A percentile compares a stretch with the other conserved stretches of the same genome.
Evolutionary conservation across 208 protist species (phyloP).

Genomic region (Crithidia fasciculata): DNA sequence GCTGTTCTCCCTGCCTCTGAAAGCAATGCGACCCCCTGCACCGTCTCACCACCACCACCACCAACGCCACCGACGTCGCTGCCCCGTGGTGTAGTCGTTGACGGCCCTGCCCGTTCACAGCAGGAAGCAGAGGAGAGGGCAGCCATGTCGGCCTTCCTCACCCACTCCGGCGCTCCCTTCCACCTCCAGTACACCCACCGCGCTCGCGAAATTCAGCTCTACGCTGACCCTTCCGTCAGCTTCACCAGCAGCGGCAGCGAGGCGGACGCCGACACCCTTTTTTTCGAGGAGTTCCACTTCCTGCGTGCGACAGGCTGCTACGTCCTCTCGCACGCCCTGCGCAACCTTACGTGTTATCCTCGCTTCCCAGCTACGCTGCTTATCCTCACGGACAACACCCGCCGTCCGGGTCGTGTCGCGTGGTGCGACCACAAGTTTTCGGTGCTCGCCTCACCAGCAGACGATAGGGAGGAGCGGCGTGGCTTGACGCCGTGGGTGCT

Average conservation of each 20-base stretch:
- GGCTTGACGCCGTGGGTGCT: conserved; percentile 77
- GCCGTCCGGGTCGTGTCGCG: conserved; percentile 48
- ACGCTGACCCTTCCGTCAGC: conserved; percentile 28
- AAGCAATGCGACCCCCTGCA: too few relatives aligned
- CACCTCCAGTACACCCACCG: conserved; percentile 32
- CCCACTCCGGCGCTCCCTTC: conserved; percentile 26
- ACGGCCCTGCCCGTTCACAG: too few relatives aligned
- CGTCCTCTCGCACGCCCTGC: conserved; percentile 46
- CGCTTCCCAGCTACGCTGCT: conserved; percentile 55
- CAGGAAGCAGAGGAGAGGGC: background rate
- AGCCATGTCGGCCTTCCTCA: conserved; percentile 1
- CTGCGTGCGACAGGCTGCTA: conserved; percentile 45
- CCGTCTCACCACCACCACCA: too few relatives aligned
- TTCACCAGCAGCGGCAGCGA: conserved; percentile 4
- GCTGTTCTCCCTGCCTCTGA: too few relatives aligned
- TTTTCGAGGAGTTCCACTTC: conserved; percentile 42
- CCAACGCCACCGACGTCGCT: too few relatives aligned
- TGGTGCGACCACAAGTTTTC: conserved; percentile 66
- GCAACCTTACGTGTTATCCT: conserved; percentile 30
- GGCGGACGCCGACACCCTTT: conserved; percentile 1
- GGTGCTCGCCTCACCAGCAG: conserved; percentile 26
- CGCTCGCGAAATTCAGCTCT: conserved; percentile 24
- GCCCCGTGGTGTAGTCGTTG: too few relatives aligned
- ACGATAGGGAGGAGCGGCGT: conserved; percentile 35
- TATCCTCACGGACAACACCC: conserved; percentile 71